Conservation (phyloP, 805 yeast species). For the Metschnikowia sp. region DNA sequence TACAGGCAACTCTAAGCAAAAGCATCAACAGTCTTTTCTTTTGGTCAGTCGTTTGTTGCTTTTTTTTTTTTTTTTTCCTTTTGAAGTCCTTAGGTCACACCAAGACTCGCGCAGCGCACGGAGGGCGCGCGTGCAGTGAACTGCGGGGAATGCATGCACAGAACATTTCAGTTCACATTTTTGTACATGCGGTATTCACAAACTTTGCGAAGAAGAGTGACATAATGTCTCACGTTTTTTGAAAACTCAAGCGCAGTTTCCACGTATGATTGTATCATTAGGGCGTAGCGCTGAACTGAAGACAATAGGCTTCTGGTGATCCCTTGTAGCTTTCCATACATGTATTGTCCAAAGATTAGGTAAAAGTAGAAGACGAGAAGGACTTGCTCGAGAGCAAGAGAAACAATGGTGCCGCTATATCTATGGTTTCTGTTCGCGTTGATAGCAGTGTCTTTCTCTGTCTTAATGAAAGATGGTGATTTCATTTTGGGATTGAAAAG, state of each 20-base stretch:
- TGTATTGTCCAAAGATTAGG: conserved; percentile 2
- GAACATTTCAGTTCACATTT: conserved; percentile 20
- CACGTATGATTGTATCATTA: conserved; percentile 12
- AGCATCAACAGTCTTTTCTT: no score
- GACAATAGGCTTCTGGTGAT: conserved; percentile 13
- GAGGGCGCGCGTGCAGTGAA: conserved; percentile 1
- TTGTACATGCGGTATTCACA: conserved; percentile 23
- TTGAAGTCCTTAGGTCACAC: neutral
- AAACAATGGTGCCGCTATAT: no score
- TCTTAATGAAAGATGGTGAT: neutral
- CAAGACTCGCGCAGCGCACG: neutral
- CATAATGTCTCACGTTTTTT: conserved; percentile 18
- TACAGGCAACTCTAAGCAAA: no score
- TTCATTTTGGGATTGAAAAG: neutral
- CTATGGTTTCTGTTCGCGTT: no score
- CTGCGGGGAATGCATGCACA: conserved; percentile 7
- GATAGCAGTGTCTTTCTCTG: neutral
- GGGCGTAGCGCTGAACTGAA: conserved; percentile 12
- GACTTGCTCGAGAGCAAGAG: neutral
- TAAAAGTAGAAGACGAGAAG: conserved; percentile 6
- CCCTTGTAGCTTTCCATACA: conserved; percentile 3
- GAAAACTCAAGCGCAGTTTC: conserved; percentile 19
- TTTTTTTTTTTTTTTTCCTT: neutral
- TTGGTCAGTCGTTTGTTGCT: no score
- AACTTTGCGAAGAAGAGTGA: conserved; percentile 16